Conservation (phyloP, 495 filamentous ascomycete genomes). For the Talaromyces ruber region DNA sequence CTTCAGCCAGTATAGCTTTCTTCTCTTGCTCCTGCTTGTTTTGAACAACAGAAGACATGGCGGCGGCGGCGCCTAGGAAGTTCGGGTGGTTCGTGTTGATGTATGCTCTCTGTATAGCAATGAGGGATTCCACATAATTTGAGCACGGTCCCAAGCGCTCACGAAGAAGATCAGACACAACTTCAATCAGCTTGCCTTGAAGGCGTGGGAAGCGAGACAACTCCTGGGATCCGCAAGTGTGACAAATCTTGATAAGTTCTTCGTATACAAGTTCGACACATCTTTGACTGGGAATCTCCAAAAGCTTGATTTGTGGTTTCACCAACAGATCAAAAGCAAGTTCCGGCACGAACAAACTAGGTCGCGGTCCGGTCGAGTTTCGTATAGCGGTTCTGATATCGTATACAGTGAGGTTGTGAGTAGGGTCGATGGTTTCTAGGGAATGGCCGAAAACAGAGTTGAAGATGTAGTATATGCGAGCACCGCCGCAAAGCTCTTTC, state of each 20-base stretch:
- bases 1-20: conserved; percentile 69
- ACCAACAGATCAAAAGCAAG: conserved; percentile 95
- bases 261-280: conserved; percentile 98
- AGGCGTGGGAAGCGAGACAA: conserved; percentile 85
- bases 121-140: conserved; percentile 87
- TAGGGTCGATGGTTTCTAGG: conserved; percentile 91
- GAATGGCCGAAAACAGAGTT: conserved; percentile 99
- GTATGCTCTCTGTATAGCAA: conserved; percentile 94
- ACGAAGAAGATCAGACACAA: conserved; percentile 91
- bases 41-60: conserved; percentile 92
- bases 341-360: conserved; percentile 94
- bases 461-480: conserved; percentile 98
- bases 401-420: conserved; percentile 85
- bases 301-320: conserved; percentile 95
- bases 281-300: conserved; percentile 91
- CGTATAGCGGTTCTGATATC: conserved; percentile 97
- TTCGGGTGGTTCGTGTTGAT: conserved; percentile 99
- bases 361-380: conserved; percentile 93
- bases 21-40: conserved; percentile 90
- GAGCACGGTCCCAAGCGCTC: conserved; percentile 87
- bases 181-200: conserved; percentile 95
- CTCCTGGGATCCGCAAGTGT: conserved; percentile 95
- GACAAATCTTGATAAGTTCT: conserved; percentile 98
- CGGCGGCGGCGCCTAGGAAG: conserved; percentile 94
- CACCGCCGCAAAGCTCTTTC: conserved; percentile 94